Base-by-base conservation (phyloP, 202 grass and related monocot genomes). In the Carex sylvatica region DNA sequence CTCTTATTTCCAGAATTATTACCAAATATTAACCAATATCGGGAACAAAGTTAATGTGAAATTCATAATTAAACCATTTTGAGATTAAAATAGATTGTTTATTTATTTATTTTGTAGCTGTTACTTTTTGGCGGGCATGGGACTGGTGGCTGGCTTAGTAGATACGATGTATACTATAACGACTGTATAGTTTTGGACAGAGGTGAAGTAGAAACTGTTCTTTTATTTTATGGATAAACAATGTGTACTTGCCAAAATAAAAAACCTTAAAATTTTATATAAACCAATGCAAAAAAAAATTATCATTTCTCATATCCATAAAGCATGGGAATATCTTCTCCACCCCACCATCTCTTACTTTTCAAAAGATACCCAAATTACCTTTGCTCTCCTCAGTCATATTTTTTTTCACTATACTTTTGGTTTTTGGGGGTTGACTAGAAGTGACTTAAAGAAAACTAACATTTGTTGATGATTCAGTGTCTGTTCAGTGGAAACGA, bases 81-180 rank as follows among this genome's bases (percentile, higher is more conserved):
- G 13, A 75, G 47, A 55, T 26, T 75, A 75, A n/a, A 75, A 4
- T 76, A 31, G 26, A 76, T 74, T 46, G 79, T 65, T n/a, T 88
- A 73, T 23, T 62, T 89, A 74, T 83, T 20, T 86, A 85, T 79
- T 79, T 85, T 65, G 83, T 87, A 98, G 95, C 87, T 98, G 51
- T 87, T 98, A 79, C 83, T 98, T 46, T 98, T 95, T 95, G 95
- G 95, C 80, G 95, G 95, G 60, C 95, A 98, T 74, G 95, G 95
- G 81, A 95, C 92, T 81, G 95, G 95, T 11, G 92, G 95, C 44
- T 98, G 95, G 95, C 86, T 95, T 80, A 98, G 91, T 91, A 89
- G 92, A 87, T 98, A 98, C 71, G 95, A 98, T 73, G 81, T 93
- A 69, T 98, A 98, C 84, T 90, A 98, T 86, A 98, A 98, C 47